These are phyloP conservation scores for Diaporthe sp. DNA, from an alignment of 2,329 filamentous ascomycete genomes.

Conservation along the genomic window DNA sequence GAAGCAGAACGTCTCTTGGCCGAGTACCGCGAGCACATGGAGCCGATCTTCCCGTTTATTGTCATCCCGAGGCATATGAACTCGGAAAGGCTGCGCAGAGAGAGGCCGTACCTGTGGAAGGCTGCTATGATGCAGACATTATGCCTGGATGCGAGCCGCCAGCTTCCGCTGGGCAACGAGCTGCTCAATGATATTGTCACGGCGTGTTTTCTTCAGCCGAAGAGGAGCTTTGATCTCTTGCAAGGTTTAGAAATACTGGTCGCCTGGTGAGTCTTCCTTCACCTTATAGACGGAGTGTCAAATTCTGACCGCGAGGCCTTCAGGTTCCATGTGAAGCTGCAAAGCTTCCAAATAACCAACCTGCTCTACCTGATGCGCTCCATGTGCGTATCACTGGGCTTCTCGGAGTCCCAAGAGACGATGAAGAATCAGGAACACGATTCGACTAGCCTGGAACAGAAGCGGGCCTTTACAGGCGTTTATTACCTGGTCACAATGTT, in stretches of 20 bases:
- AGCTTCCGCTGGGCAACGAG: constrained; percentile 58
- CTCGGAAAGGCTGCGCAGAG: constrained; percentile 51
- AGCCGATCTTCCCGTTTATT: constrained; percentile 60
- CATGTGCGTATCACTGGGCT: constrained; percentile 57
- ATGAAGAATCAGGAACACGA: constrained; percentile 42
- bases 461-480: constrained; percentile 62
- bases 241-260: constrained; percentile 60
- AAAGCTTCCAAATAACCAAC: constrained; percentile 63
- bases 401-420: constrained; percentile 47
- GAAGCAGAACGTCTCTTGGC: constrained; percentile 57
- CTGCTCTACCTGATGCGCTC: constrained; percentile 62
- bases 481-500: constrained; percentile 65
- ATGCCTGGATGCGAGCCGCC: constrained; percentile 58
- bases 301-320: neutral
- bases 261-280: constrained; percentile 54
- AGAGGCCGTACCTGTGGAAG: constrained; percentile 63
- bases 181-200: constrained; percentile 58
- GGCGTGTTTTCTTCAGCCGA: constrained; percentile 56
- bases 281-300: fast-evolving
- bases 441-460: constrained; percentile 53
- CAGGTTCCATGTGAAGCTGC: constrained; percentile 62
- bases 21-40: constrained; percentile 51
- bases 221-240: constrained; percentile 60
- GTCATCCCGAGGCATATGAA: constrained; percentile 53
- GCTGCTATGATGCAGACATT: constrained; percentile 59